Conservation (phyloP, 768 basidiomycete genomes). For the Boletus rufocinnamomeus region DNA sequence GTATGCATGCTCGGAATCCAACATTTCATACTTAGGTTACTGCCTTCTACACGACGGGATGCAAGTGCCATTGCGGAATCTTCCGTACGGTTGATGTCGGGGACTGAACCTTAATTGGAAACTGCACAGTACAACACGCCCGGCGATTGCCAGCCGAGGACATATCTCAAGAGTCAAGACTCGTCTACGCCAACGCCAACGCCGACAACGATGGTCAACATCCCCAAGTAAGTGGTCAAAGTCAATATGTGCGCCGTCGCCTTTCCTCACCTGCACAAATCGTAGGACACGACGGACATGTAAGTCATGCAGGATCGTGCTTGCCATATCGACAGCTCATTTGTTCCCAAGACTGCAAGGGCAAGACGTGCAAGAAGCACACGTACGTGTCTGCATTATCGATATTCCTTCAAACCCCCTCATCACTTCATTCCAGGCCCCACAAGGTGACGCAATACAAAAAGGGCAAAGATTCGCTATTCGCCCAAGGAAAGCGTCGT, state of each 20-base stretch:
- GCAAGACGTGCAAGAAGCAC: constrained; percentile 96
- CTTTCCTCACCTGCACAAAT: constrained; percentile 16
- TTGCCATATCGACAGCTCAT: constrained; percentile 3
- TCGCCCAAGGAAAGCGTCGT: constrained; percentile 99
- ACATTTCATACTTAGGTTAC: too few species aligned
- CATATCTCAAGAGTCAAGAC: constrained; percentile 17
- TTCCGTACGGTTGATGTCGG: constrained; percentile 9
- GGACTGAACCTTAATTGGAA: constrained; percentile 20
- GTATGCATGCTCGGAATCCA: background rate
- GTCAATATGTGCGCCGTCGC: background rate
- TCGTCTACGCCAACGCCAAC: constrained; percentile 28
- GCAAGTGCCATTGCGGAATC: background rate
- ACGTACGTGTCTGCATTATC: constrained; percentile 58
- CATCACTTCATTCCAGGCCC: constrained; percentile 53
- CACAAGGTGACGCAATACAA: constrained; percentile 99
- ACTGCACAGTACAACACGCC: constrained; percentile 28
- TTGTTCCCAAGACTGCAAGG: constrained; percentile 79
- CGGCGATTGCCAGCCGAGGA: constrained; percentile 30
- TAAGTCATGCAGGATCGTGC: constrained; percentile 44
- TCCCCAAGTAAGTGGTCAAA: constrained; percentile 74
- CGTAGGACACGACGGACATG: constrained; percentile 92
- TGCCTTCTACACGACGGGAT: background rate
- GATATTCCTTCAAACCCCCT: background rate
- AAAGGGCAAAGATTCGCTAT: constrained; percentile 98
- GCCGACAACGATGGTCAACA: constrained; percentile 78